Percentiles rank a stretch among this genome's conserved stretches.
phyloP scores from a whole-genome alignment of 306 rosid genomes.

The Casuarina equisetifolia region DNA sequence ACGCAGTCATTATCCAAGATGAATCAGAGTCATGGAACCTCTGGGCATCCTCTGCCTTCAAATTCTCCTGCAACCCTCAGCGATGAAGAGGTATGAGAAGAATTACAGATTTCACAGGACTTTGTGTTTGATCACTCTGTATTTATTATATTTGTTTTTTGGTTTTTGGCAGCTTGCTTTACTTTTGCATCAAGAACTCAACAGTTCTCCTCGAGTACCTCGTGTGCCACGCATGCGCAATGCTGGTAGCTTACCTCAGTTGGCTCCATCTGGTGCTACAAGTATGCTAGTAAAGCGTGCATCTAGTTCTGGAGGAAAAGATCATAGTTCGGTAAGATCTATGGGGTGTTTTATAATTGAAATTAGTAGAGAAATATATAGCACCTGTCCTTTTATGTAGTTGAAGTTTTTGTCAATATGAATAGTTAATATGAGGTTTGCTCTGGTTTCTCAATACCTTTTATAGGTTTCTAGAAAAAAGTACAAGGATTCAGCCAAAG shows the following conservation, averaged over 20 bases:
- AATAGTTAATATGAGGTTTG: conserved; percentile 12
- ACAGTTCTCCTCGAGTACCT: conserved; percentile 97
- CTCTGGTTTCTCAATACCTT: conserved; percentile 19
- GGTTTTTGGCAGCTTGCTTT: conserved; percentile 67
- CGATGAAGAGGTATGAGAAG: conserved; percentile 84
- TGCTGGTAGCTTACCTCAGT: conserved; percentile 76
- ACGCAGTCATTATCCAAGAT: conserved; percentile 62
- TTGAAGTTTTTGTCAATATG: conserved; percentile 9
- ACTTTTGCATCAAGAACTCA: conserved; percentile 91
- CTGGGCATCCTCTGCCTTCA: conserved; percentile 53
- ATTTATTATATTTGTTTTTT: not conserved
- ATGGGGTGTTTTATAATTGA: conserved; percentile 5
- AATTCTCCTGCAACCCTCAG: conserved; percentile 69
- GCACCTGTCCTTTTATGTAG: not conserved
- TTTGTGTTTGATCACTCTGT: conserved; percentile 1
- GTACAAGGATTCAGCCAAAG: conserved; percentile 71
- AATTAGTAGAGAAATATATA: not conserved
- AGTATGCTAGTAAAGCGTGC: conserved; percentile 77
- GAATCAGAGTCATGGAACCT: conserved; percentile 58
- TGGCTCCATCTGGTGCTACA: conserved; percentile 68
- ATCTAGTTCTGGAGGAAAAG: conserved; percentile 73
- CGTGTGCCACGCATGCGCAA: conserved; percentile 94
- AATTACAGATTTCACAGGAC: not conserved
- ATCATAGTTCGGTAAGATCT: conserved; percentile 60
- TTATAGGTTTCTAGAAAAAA: conserved; percentile 73